Conservation (phyloP, 164 flowering plant genomes). For the Chimonanthus praecox region DNA sequence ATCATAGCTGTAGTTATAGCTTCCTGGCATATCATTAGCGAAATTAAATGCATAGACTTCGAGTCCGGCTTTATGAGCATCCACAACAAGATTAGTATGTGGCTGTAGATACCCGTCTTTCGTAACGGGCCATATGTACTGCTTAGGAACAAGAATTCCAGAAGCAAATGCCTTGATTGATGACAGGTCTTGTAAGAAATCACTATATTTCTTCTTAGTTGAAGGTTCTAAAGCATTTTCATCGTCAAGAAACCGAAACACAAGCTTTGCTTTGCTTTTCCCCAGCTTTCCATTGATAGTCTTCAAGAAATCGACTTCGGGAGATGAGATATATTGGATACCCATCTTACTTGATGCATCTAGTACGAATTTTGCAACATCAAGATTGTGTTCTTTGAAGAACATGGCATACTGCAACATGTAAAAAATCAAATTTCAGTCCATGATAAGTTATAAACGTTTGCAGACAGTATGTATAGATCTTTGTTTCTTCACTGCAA, state of each 20-base stretch:
- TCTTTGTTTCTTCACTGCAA: too few species aligned
- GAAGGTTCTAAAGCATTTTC: conserved; percentile 57
- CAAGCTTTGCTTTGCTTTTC: conserved; percentile 43
- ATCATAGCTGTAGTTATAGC: conserved; percentile 82
- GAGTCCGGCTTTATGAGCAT: conserved; percentile 78
- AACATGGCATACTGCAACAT: conserved; percentile 58
- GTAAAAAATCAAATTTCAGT: not conserved
- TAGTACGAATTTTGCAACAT: conserved; percentile 24
- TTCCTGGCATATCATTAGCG: conserved; percentile 55
- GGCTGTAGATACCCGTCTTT: conserved; percentile 36
- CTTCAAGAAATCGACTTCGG: conserved; percentile 77
- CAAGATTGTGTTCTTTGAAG: conserved; percentile 42
- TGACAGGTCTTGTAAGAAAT: conserved; percentile 39
- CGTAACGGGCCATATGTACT: conserved; percentile 62
- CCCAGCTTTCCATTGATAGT: conserved; percentile 28
- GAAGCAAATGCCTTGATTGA: conserved; percentile 58
- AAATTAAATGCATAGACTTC: conserved; percentile 78
- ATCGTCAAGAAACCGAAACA: conserved; percentile 42
- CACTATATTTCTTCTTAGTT: conserved; percentile 47
- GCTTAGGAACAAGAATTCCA: conserved; percentile 83
- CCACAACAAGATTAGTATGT: conserved; percentile 59
- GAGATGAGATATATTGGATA: conserved; percentile 59
- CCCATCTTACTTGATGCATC: conserved; percentile 8
- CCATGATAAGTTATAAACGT: too few species aligned
- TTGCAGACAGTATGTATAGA: too few species aligned